Base-by-base conservation (phyloP, 116 monocot genomes). In the Cymodocea nodosa region DNA sequence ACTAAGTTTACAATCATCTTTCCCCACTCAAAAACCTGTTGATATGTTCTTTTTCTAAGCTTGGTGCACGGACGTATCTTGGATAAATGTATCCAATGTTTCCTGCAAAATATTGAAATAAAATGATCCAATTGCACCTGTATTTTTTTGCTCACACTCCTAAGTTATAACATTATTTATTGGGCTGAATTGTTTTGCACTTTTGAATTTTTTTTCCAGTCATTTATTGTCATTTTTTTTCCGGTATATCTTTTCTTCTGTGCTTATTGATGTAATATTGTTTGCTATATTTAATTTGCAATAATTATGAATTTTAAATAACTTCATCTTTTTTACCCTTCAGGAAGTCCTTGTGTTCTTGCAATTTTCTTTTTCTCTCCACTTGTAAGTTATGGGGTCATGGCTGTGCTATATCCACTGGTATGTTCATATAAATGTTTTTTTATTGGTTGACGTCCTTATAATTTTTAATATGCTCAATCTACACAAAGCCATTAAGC, bases 381-480 rank as follows among this genome's bases (percentile, higher is more conserved):
- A 30, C 90, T 90, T 68, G 79, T 87, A 11, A 85, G 90, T 81
- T 83, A 90, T 71, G 95, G 95, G 55, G 81, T 95, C 37, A 83
- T 95, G 83, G 90, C 85, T 39, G 79, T 95, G 48, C 80, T 95
- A 67, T 95, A 83, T 79, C 95, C 95, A 51, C 85, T 95, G 87
- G 90, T 95, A 87, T 54, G 70, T 52, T 3, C 67, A 35, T 2
- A 1, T 66, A 20, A 8, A 59, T 59, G 7, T 59, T 62, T 35
- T 62, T 62, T 49, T 44, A 44, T 44, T 44, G 44, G 44, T 44
- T 11, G 11, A 44, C 6, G 11, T 44, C 44, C 44, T 44, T 44
- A 44, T 44, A 44, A 44, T 44, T 44, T 44, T 44, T 44, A 44
- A 44, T 44, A 44, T 4, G 44, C 44, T 8, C 44, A 44, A 6